Percentiles rank a stretch among this genome's conserved stretches.
Conservation (phyloP, 1,139 yeast species). For the Yamadazyma dendronema region DNA sequence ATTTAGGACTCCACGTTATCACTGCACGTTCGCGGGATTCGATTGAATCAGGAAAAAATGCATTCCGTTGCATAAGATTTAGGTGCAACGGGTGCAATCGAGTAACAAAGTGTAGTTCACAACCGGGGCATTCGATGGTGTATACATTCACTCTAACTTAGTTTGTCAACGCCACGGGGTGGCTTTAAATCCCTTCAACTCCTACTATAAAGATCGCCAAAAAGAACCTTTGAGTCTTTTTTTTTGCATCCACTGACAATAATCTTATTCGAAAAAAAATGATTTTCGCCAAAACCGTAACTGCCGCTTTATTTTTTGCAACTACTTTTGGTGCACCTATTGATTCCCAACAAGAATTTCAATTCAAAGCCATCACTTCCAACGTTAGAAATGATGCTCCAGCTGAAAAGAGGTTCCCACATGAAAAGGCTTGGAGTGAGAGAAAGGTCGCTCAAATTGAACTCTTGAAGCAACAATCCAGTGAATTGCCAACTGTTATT, state of each 20-base stretch:
- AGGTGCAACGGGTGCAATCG: neutral
- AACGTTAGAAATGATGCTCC: conserved; percentile 24
- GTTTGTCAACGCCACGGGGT: conserved; percentile 1
- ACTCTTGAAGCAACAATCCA: conserved; percentile 11
- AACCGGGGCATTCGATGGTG: too few relatives aligned
- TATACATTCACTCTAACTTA: neutral
- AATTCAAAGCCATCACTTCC: conserved; percentile 19
- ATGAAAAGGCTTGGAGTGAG: conserved; percentile 25
- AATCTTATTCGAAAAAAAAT: neutral
- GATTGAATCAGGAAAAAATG: neutral
- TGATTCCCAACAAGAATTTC: conserved; percentile 4
- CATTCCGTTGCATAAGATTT: neutral
- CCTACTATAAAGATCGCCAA: too few relatives aligned
- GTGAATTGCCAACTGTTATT: conserved; percentile 23
- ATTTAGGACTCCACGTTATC: neutral
- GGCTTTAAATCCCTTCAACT: too few relatives aligned
- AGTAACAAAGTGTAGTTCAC: neutral
- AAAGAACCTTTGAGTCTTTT: neutral
- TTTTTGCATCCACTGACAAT: neutral
- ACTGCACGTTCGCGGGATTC: conserved; percentile 3
- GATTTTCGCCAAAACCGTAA: conserved; percentile 4
- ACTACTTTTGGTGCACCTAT: conserved; percentile 7
- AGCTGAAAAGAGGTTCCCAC: conserved; percentile 17
- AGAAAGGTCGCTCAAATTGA: conserved; percentile 21
- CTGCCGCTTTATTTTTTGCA: conserved; percentile 4